Evolutionary conservation across 2,329 filamentous ascomycete genomes (phyloP), one percentile per base, ranked within the genome.

Genomic region (Fusarium sp.): DNA sequence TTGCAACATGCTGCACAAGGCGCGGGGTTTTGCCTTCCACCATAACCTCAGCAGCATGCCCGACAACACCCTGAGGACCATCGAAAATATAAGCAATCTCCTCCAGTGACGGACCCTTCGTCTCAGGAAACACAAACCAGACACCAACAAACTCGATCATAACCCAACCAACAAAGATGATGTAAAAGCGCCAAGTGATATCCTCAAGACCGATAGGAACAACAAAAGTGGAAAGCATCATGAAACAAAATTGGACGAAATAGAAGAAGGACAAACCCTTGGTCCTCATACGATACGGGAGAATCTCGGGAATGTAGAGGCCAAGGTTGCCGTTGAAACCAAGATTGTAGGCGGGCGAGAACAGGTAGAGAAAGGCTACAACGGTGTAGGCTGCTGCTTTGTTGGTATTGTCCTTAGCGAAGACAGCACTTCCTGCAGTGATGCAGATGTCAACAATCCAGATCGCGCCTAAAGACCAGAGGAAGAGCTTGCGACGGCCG

Each of bases 31-130:
- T 34, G 2, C 32, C 16, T 34, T 30, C 45, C 16, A 48, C 15
- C 27, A 12, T 34, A 18, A 32, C 46, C 27, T 32, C 46, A 6
- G 29, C 29, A 18, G 13, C 11, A 18, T 11, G n/a, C 4, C 27
- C 32, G 18, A 54, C 20, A 29, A 22, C 34, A 43, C 32, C 11
- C 8, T 20, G 11, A 3, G 48, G 47, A 0, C 57, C 41, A 27
- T 70, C 70, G 12, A 72, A 72, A 4, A 72, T 62, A 12, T 60
- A 34, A 0, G 63, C 60, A 43, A 73, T 72, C 5, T 72, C 64
- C 16, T 73, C 70, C 13, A 72, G 20, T 1, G 56, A 58, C 11
- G 61, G 66, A 0, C 69, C 67, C 5, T 63, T 64, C 2, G 70
- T 72, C n/a, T 70, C 70, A 0, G 67, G 70, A 11, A 62, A 72